Evolutionary conservation across 2,329 filamentous ascomycete genomes (phyloP).

Genomic region (Knufia fluminis): DNA sequence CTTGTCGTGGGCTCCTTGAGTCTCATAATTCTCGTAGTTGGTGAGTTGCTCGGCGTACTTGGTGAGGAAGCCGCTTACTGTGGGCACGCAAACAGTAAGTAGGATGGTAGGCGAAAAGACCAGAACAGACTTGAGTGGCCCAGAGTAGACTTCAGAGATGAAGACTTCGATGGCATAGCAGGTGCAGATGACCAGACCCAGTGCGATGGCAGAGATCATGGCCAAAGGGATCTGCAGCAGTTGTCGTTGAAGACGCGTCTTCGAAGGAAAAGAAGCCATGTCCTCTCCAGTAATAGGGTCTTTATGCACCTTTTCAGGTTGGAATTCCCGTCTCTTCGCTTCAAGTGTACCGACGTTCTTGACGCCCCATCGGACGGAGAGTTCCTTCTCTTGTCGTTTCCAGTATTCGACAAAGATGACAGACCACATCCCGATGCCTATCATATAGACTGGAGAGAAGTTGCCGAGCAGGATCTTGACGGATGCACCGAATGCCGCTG

Average conservation of each 20-base stretch:
- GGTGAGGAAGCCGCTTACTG: slow-evolving; percentile 67
- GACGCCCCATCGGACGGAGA: slow-evolving; percentile 82
- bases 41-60: slow-evolving; percentile 68
- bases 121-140: slow-evolving; percentile 75
- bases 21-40: slow-evolving; percentile 85
- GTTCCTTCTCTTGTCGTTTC: slow-evolving; percentile 84
- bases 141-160: slow-evolving; percentile 85
- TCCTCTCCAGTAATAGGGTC: slow-evolving; percentile 77
- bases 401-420: slow-evolving; percentile 89
- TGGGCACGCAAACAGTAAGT: slow-evolving; percentile 70
- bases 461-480: slow-evolving; percentile 76
- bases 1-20: slow-evolving; percentile 69
- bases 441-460: slow-evolving; percentile 72
- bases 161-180: slow-evolving; percentile 94
- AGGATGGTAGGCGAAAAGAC: slow-evolving; percentile 84
- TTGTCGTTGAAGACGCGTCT: slow-evolving; percentile 67
- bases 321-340: slow-evolving; percentile 65
- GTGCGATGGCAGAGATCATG: slow-evolving; percentile 57
- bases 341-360: slow-evolving; percentile 76
- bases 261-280: slow-evolving; percentile 64
- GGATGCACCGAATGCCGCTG: slow-evolving; percentile 65
- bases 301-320: slow-evolving; percentile 62
- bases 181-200: slow-evolving; percentile 73
- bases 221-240: slow-evolving; percentile 79
- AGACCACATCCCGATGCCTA: slow-evolving; percentile 74